These are phyloP conservation scores for Cladosporium cucumerinum DNA, from an alignment of 2,329 filamentous ascomycete genomes.

Conservation along the genomic window DNA sequence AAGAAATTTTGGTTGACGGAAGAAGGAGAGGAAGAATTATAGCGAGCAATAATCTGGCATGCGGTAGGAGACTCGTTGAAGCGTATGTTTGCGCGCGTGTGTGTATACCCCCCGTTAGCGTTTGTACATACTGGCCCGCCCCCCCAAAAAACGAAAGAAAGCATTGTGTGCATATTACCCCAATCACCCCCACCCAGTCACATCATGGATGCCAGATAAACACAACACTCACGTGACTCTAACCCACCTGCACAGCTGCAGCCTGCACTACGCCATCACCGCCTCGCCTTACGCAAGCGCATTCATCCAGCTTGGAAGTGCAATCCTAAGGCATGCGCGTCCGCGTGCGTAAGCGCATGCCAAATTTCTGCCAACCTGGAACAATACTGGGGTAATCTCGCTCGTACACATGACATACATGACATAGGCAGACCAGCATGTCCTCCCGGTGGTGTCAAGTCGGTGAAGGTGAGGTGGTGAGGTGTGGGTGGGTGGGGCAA, in stretches of 20 bases:
- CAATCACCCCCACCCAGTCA: neutral
- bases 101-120: neutral
- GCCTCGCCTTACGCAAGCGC: neutral
- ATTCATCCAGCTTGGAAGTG: too few species aligned
- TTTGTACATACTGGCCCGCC: neutral
- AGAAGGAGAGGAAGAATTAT: neutral
- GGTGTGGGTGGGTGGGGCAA: constrained; percentile 6
- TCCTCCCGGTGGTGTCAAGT: too few species aligned
- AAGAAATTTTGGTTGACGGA: neutral
- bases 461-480: neutral
- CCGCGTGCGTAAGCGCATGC: neutral
- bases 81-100: neutral
- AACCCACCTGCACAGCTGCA: neutral
- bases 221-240: neutral
- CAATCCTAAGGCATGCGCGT: neutral
- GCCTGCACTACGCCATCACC: neutral
- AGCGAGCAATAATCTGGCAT: neutral
- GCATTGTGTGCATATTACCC: neutral
- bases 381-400: too few species aligned
- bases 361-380: too few species aligned
- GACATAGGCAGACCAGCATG: neutral
- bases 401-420: neutral
- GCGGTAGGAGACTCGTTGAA: neutral
- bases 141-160: neutral
- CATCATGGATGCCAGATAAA: neutral